phyloP scores from a whole-genome alignment of 202 grass and related monocot genomes.

The Setaria viridis region DNA sequence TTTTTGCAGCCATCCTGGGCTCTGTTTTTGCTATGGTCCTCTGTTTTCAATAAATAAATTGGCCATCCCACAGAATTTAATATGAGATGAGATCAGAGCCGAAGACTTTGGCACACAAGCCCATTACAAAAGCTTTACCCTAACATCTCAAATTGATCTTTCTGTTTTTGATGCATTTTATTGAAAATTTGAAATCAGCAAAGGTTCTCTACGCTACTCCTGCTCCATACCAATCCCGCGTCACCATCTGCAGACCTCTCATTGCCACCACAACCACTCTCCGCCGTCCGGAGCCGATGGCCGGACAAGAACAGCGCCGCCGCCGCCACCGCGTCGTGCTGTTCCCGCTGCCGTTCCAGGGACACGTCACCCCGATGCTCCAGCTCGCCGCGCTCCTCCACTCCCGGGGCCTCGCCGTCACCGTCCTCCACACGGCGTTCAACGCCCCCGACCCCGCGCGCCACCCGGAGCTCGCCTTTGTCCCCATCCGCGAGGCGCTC shows the following conservation, averaged over 20 bases:
- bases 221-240: neutral
- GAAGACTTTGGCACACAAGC: too few species aligned
- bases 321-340: neutral
- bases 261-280: too few species aligned
- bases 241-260: neutral
- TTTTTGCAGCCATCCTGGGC: too few species aligned
- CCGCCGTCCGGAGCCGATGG: neutral
- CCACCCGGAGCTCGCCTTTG: conserved; percentile 43
- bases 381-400: conserved; percentile 53
- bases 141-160: too few species aligned
- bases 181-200: too few species aligned
- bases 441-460: conserved; percentile 23
- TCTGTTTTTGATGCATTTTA: too few species aligned
- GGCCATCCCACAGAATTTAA: too few species aligned
- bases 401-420: conserved; percentile 36
- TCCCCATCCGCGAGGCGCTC: conserved; percentile 28
- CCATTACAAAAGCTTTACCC: too few species aligned
- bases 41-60: too few species aligned
- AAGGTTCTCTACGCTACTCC: too few species aligned
- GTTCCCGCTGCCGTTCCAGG: conserved; percentile 37
- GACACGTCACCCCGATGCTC: conserved; percentile 40
- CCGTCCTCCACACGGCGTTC: conserved; percentile 34
- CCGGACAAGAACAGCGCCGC: neutral
- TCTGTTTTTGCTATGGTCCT: too few species aligned
- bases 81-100: too few species aligned